Conservation (phyloP, 1,284 basidiomycete species). For the Leccinum pallidistipes region DNA sequence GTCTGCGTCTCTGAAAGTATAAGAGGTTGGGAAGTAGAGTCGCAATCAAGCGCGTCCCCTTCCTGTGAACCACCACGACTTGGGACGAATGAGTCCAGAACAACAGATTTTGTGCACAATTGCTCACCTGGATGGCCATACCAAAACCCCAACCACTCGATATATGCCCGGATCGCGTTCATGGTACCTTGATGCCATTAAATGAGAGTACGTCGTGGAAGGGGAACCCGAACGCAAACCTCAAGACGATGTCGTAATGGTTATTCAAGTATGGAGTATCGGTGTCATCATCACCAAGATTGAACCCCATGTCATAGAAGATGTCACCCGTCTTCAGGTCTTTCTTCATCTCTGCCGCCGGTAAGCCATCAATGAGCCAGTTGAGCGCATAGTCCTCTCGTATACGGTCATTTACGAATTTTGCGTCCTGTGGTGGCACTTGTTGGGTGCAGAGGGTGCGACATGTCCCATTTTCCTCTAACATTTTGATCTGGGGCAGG, state of each 20-base stretch:
- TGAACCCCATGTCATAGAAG: slow-evolving; percentile 90
- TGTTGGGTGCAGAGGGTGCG: slow-evolving; percentile 68
- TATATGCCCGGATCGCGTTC: slow-evolving; percentile 64
- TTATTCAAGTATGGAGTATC: slow-evolving; percentile 82
- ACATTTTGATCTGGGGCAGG: slow-evolving; percentile 67
- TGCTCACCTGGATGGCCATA: slow-evolving; percentile 80
- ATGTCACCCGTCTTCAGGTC: slow-evolving; percentile 76
- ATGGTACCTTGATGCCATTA: slow-evolving; percentile 67
- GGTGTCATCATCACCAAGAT: slow-evolving; percentile 66
- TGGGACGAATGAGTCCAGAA: slow-evolving; percentile 5
- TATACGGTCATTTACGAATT: slow-evolving; percentile 92
- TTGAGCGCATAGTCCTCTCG: slow-evolving; percentile 93
- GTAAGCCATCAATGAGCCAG: slow-evolving; percentile 94
- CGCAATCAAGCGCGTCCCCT: slow-evolving; percentile 42
- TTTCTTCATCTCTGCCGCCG: slow-evolving; percentile 88
- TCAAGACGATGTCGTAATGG: slow-evolving; percentile 84
- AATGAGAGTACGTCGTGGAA: slow-evolving; percentile 7
- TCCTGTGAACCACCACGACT: slow-evolving; percentile 64
- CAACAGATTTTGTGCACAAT: neutral
- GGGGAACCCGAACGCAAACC: slow-evolving; percentile 43
- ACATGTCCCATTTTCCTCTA: slow-evolving; percentile 74
- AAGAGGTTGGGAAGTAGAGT: slow-evolving; percentile 43
- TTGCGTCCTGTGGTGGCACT: slow-evolving; percentile 72
- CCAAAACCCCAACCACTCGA: slow-evolving; percentile 89
- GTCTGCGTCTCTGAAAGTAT: slow-evolving; percentile 60